Conservation (phyloP, 2,329 filamentous ascomycete genomes). For the Diaporthe nobilis region DNA sequence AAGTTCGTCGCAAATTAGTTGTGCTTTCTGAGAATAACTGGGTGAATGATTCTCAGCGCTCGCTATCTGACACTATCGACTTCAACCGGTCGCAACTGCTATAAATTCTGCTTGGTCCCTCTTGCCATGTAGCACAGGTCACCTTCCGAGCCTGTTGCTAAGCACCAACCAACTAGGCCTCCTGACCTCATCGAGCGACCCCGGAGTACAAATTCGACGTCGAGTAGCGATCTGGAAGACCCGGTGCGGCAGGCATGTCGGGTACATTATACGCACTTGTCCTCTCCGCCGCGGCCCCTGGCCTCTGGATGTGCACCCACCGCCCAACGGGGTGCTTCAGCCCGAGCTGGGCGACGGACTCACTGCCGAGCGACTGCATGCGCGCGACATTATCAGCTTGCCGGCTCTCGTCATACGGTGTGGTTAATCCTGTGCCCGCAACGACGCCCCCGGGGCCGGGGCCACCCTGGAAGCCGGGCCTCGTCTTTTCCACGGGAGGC, state of each 20-base stretch:
- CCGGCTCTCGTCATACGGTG: constrained; percentile 14
- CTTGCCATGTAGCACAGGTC: no score
- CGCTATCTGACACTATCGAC: neutral
- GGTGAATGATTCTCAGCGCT: neutral
- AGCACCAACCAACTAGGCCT: neutral
- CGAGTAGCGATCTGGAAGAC: constrained; percentile 7
- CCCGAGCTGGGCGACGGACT: constrained; percentile 17
- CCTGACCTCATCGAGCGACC: neutral
- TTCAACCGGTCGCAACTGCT: neutral
- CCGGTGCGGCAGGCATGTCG: neutral
- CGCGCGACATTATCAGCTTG: neutral
- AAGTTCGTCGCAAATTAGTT: neutral
- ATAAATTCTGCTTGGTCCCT: neutral
- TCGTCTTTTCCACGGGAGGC: constrained; percentile 11
- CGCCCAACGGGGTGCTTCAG: constrained; percentile 23
- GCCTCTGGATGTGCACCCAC: constrained; percentile 16
- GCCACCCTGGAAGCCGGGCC: neutral
- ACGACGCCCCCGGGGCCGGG: neutral
- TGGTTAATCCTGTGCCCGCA: neutral
- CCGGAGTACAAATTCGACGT: neutral
- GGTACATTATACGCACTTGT: constrained; percentile 10
- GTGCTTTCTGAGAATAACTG: neutral
- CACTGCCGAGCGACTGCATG: constrained; percentile 26
- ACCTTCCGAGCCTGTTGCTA: neutral
- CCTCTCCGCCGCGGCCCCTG: neutral